Conservation (phyloP, 345 rosid species). For the Eucalyptus tenuipes region DNA sequence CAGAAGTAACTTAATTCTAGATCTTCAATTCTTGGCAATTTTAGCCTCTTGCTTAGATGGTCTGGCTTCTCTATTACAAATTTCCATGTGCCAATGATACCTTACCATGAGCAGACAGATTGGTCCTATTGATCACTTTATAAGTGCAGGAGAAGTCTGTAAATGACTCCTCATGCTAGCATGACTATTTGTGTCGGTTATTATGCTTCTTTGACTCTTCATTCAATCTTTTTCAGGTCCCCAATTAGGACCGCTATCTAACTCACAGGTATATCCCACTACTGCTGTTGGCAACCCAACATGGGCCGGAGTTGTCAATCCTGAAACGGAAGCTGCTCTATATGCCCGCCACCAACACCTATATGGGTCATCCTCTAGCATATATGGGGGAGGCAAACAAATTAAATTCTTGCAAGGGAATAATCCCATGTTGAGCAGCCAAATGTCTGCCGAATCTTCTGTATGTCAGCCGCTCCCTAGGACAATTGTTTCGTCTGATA, state of each 20-base stretch:
- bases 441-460: slow-evolving; percentile 5
- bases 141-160: background rate
- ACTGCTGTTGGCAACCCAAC: slow-evolving; percentile 17
- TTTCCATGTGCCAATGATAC: background rate
- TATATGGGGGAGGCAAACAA: slow-evolving; percentile 22
- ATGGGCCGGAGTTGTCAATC: slow-evolving; percentile 27
- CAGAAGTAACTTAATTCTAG: background rate
- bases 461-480: slow-evolving; percentile 20
- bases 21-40: background rate
- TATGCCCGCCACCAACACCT: slow-evolving; percentile 13
- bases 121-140: background rate
- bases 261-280: slow-evolving; percentile 37
- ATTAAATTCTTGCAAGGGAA: slow-evolving; percentile 35
- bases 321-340: slow-evolving; percentile 5
- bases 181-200: background rate
- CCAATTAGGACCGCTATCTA: slow-evolving; percentile 29
- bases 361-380: slow-evolving; percentile 27
- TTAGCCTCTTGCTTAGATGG: background rate
- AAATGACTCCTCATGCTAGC: background rate
- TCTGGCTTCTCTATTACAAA: background rate
- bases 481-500: slow-evolving; percentile 1
- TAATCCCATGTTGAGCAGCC: background rate
- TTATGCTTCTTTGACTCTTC: background rate
- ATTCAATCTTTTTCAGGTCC: slow-evolving; percentile 19
- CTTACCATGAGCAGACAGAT: background rate